phyloP scores from a whole-genome alignment of 169 alveolate species.

The Babesia bigemina region DNA sequence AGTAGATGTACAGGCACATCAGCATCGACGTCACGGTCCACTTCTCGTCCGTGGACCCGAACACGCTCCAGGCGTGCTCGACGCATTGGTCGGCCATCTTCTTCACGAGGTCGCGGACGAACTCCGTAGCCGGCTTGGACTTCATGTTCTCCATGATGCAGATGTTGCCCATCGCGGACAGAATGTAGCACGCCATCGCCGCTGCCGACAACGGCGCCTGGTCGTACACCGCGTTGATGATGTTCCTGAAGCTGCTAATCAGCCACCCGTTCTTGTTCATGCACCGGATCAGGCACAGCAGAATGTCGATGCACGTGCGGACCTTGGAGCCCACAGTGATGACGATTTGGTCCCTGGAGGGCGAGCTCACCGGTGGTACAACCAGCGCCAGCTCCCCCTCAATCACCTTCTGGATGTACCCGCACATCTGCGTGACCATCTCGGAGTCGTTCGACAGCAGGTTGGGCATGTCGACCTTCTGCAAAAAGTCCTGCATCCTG shows the following conservation, averaged over 20 bases:
- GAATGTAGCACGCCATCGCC: conserved; percentile 37
- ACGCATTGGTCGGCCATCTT: conserved; percentile 54
- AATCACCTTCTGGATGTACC: conserved; percentile 34
- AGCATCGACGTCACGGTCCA: conserved; percentile 2
- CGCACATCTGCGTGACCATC: conserved; percentile 9
- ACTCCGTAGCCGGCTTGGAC: conserved; percentile 38
- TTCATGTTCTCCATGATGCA: conserved; percentile 46
- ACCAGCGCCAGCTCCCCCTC: conserved; percentile 25
- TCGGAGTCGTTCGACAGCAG: conserved; percentile 3
- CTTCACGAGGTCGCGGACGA: conserved; percentile 34
- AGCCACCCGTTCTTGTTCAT: background rate
- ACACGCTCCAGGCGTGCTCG: conserved; percentile 18
- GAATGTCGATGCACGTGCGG: conserved; percentile 32
- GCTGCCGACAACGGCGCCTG: conserved; percentile 26
- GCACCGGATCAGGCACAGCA: conserved; percentile 18
- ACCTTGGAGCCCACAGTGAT: conserved; percentile 35
- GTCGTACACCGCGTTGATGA: conserved; percentile 16
- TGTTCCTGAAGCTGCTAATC: background rate
- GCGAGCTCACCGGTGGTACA: background rate
- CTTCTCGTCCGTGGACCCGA: conserved; percentile 3
- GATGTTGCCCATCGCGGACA: conserved; percentile 47
- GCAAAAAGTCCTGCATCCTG: conserved; percentile 29
- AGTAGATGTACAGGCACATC: conserved; percentile 38
- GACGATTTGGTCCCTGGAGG: conserved; percentile 25
- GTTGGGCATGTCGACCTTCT: conserved; percentile 14